These are phyloP conservation scores for Alternaria sp. DNA, from an alignment of 2,329 filamentous ascomycete genomes.

Conservation along the genomic window DNA sequence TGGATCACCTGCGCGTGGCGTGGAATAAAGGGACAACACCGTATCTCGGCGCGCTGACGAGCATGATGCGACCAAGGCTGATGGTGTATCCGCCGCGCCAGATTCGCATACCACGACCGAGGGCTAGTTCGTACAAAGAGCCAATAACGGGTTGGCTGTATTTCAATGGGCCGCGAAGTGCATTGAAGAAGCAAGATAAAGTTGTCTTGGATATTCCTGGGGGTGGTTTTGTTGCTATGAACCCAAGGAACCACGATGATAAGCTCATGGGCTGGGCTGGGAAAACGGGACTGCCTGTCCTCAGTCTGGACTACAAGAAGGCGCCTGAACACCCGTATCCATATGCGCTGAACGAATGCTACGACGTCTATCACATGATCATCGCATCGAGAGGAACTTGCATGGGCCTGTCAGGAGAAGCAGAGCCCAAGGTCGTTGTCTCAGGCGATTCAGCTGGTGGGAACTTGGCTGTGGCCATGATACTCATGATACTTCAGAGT, in stretches of 20 bases:
- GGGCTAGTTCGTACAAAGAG: slow-evolving; percentile 80
- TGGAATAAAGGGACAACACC: slow-evolving; percentile 96
- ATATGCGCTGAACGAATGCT: slow-evolving; percentile 85
- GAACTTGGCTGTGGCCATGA: slow-evolving; percentile 79
- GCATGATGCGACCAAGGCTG: slow-evolving; percentile 76
- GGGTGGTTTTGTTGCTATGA: slow-evolving; percentile 96
- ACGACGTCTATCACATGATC: slow-evolving; percentile 80
- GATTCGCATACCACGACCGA: slow-evolving; percentile 82
- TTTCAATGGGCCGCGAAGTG: slow-evolving; percentile 84
- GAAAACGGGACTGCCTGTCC: slow-evolving; percentile 82
- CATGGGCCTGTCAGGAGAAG: slow-evolving; percentile 72
- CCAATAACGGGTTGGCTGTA: slow-evolving; percentile 89
- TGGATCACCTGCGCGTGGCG: slow-evolving; percentile 88
- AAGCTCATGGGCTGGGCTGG: slow-evolving; percentile 92
- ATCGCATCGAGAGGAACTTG: slow-evolving; percentile 75
- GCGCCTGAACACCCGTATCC: slow-evolving; percentile 86
- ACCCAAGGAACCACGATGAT: slow-evolving; percentile 91
- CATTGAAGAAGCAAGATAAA: slow-evolving; percentile 76
- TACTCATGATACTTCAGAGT: slow-evolving; percentile 87
- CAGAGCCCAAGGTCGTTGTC: slow-evolving; percentile 71
- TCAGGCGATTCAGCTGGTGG: slow-evolving; percentile 84
- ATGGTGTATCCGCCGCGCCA: slow-evolving; percentile 81
- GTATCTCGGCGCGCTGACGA: slow-evolving; percentile 76
- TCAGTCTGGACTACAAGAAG: slow-evolving; percentile 91
- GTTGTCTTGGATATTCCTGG: slow-evolving; percentile 90